Conservation (phyloP, 2,329 filamentous ascomycete genomes). For the Colletotrichum tofieldiae region DNA sequence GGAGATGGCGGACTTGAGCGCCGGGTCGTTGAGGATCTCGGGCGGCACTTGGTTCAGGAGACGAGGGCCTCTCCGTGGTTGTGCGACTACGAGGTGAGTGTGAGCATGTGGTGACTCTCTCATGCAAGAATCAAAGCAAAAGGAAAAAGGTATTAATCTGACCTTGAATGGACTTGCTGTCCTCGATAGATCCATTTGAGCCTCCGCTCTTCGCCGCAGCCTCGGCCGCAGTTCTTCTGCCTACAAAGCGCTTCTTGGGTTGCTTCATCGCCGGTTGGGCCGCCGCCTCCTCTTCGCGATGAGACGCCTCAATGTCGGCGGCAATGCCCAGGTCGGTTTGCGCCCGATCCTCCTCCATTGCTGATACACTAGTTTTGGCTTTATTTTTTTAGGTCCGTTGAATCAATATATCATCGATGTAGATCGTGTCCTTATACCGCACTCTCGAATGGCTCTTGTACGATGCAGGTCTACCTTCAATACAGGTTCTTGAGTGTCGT, state of each 20-base stretch:
- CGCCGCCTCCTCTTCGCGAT: slow-evolving; percentile 54
- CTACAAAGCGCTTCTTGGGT: slow-evolving; percentile 94
- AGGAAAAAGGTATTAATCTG: neutral
- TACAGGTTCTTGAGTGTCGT: neutral
- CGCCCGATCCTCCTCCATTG: slow-evolving; percentile 84
- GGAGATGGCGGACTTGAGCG: slow-evolving; percentile 88
- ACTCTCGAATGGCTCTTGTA: neutral
- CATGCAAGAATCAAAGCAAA: neutral
- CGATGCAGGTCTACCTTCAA: neutral
- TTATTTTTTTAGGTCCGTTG: neutral
- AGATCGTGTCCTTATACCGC: neutral
- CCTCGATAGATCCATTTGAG: slow-evolving; percentile 61
- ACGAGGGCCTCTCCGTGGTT: slow-evolving; percentile 80
- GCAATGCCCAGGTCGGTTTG: slow-evolving; percentile 80
- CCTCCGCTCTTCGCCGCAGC: slow-evolving; percentile 60
- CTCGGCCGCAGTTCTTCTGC: slow-evolving; percentile 79
- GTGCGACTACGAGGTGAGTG: slow-evolving; percentile 69
- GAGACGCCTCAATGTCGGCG: slow-evolving; percentile 72
- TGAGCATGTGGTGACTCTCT: slow-evolving; percentile 5
- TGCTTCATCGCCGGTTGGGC: slow-evolving; percentile 69
- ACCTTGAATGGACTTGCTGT: slow-evolving; percentile 75
- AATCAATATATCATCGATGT: neutral
- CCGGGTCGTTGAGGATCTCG: slow-evolving; percentile 87
- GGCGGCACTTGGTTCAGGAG: slow-evolving; percentile 93
- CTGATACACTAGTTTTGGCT: neutral